Evolutionary conservation across 805 yeast genomes (phyloP).

Genomic region (Blastobotrys chiropterorum): DNA sequence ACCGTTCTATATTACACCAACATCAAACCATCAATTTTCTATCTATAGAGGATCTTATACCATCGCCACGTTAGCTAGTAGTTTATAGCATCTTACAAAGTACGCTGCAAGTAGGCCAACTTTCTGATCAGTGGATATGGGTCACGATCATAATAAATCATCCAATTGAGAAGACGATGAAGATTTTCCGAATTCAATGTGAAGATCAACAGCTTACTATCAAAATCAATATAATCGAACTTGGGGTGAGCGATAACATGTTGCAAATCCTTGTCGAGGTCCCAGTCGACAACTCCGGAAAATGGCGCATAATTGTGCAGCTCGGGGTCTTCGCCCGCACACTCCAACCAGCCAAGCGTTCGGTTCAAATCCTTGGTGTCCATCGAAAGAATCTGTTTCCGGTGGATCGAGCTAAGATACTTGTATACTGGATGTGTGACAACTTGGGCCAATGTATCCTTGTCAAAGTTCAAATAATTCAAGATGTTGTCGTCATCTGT

Average conservation of each 20-base stretch:
- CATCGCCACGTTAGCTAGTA: too few species aligned
- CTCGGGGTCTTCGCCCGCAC: neutral
- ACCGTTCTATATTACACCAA: neutral
- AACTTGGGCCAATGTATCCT: neutral
- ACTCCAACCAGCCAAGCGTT: neutral
- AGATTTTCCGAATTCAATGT: neutral
- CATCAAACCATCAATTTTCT: neutral
- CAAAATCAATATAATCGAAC: neutral
- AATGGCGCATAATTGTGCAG: neutral
- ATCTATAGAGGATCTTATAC: neutral
- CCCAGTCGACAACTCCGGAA: neutral
- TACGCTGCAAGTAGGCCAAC: neutral
- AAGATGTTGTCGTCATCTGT: neutral
- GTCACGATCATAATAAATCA: neutral
- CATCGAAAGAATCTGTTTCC: neutral
- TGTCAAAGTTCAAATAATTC: neutral
- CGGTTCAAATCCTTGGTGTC: neutral
- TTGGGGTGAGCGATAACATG: neutral
- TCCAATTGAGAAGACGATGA: neutral
- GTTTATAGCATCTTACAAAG: neutral
- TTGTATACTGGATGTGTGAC: neutral
- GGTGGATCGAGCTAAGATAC: neutral
- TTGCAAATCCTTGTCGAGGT: neutral
- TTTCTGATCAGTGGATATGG: neutral
- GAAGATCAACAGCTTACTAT: neutral